Conservation (phyloP, 306 rosid species). For the Urtica urens region DNA sequence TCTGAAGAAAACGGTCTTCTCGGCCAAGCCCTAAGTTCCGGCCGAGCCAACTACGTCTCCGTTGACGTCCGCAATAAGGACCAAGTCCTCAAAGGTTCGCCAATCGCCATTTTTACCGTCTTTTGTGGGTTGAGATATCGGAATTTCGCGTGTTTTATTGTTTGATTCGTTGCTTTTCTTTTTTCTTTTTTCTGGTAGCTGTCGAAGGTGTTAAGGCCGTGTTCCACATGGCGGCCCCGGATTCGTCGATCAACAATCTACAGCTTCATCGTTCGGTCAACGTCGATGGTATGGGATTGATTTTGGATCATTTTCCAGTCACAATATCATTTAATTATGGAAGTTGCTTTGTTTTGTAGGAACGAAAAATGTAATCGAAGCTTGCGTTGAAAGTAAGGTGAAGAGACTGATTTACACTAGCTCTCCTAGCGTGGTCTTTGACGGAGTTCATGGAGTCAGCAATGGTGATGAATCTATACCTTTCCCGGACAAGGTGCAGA, state of each 20-base stretch:
- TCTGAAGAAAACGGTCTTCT: conserved; percentile 53
- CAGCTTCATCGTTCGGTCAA: conserved; percentile 82
- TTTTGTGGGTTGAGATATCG: no score
- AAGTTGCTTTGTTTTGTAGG: conserved; percentile 30
- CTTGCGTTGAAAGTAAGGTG: conserved; percentile 67
- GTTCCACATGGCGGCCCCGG: conserved; percentile 97
- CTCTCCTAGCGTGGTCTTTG: conserved; percentile 92
- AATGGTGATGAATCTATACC: conserved; percentile 71
- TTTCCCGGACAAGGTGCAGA: conserved; percentile 55
- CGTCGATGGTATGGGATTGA: conserved; percentile 79
- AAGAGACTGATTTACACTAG: conserved; percentile 77
- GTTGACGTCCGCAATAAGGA: conserved; percentile 66
- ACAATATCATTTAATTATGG: neutral
- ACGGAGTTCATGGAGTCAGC: conserved; percentile 65
- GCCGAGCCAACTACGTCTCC: conserved; percentile 55
- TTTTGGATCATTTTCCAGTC: no score
- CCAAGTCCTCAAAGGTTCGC: conserved; percentile 54
- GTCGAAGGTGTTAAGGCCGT: conserved; percentile 77
- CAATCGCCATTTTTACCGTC: no score
- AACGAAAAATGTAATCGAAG: conserved; percentile 72
- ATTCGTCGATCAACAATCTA: conserved; percentile 68
- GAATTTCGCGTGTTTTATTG: no score
- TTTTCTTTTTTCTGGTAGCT: conserved; percentile 23
- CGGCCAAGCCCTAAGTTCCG: conserved; percentile 57
- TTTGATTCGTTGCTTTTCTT: neutral